Percentiles rank a stretch among this genome's conserved stretches.
phyloP scores from a whole-genome alignment of 768 basidiomycete genomes.

The Hypsizygus marmoreus region DNA sequence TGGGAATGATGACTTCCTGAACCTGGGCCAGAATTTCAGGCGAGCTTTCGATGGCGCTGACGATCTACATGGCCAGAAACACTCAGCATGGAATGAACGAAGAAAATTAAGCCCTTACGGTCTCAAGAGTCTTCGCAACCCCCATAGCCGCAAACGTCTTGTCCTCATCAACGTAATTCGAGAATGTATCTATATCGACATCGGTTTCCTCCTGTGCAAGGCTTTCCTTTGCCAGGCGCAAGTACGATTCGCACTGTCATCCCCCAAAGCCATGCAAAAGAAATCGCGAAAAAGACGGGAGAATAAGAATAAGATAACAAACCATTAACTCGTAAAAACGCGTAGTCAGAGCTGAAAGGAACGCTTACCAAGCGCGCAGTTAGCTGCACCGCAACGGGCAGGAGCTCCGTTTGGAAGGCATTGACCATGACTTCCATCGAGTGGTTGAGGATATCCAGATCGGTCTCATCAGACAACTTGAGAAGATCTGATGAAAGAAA shows the following conservation, averaged over 20 bases:
- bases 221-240: slow-evolving; percentile 74
- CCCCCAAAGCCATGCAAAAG: background rate
- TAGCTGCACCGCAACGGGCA: slow-evolving; percentile 83
- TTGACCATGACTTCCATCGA: slow-evolving; percentile 89
- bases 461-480: slow-evolving; percentile 89
- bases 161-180: slow-evolving; percentile 72
- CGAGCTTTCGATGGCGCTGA: slow-evolving; percentile 71
- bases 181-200: slow-evolving; percentile 56
- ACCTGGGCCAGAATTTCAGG: slow-evolving; percentile 77
- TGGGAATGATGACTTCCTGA: slow-evolving; percentile 80
- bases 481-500: too few species aligned
- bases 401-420: slow-evolving; percentile 78
- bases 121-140: slow-evolving; percentile 80
- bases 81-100: slow-evolving; percentile 4
- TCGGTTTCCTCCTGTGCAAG: slow-evolving; percentile 55
- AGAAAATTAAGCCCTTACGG: slow-evolving; percentile 45
- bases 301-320: slow-evolving; percentile 1
- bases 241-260: slow-evolving; percentile 88
- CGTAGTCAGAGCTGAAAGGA: background rate
- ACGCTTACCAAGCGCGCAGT: slow-evolving; percentile 70
- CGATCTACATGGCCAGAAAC: slow-evolving; percentile 47
- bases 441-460: slow-evolving; percentile 79
- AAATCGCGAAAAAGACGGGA: background rate
- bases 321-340: too few species aligned
- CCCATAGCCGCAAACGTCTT: slow-evolving; percentile 90